A percentile compares a stretch with the other conserved stretches of the same genome.
These are phyloP conservation scores for Pezicula rhizophila DNA, from an alignment of 2,329 filamentous ascomycete genomes.

Conservation along the genomic window DNA sequence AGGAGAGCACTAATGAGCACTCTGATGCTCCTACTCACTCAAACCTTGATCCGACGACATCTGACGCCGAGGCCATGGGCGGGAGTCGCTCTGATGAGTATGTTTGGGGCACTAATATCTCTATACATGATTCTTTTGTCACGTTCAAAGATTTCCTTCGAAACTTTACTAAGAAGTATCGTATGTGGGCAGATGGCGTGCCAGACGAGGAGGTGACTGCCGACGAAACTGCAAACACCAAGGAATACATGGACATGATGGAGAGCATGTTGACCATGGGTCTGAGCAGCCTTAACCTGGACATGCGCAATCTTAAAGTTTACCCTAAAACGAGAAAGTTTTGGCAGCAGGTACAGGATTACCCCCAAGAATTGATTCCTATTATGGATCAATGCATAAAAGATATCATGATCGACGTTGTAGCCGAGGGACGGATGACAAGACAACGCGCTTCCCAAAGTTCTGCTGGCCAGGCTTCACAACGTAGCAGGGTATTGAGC, in stretches of 20 bases:
- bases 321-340: slow-evolving; percentile 91
- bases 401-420: slow-evolving; percentile 83
- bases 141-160: slow-evolving; percentile 87
- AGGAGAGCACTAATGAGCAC: slow-evolving; percentile 42
- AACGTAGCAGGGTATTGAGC: slow-evolving; percentile 47
- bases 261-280: slow-evolving; percentile 88
- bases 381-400: slow-evolving; percentile 94
- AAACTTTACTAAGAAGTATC: slow-evolving; percentile 90
- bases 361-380: slow-evolving; percentile 92
- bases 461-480: slow-evolving; percentile 42
- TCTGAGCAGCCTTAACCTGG: slow-evolving; percentile 77
- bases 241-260: slow-evolving; percentile 78
- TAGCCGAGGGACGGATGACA: slow-evolving; percentile 69
- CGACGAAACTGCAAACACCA: slow-evolving; percentile 66
- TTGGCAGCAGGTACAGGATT: slow-evolving; percentile 91
- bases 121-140: slow-evolving; percentile 80
- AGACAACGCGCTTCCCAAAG: slow-evolving; percentile 58
- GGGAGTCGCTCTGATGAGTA: slow-evolving; percentile 68
- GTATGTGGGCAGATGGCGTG: slow-evolving; percentile 83
- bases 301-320: slow-evolving; percentile 81
- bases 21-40: slow-evolving; percentile 57
- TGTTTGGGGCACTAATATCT: slow-evolving; percentile 97
- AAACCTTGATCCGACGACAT: slow-evolving; percentile 72
- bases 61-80: slow-evolving; percentile 82
- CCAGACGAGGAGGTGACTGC: slow-evolving; percentile 67